Conservation (phyloP, 208 protist species). For the Crithidia thermophila region DNA sequence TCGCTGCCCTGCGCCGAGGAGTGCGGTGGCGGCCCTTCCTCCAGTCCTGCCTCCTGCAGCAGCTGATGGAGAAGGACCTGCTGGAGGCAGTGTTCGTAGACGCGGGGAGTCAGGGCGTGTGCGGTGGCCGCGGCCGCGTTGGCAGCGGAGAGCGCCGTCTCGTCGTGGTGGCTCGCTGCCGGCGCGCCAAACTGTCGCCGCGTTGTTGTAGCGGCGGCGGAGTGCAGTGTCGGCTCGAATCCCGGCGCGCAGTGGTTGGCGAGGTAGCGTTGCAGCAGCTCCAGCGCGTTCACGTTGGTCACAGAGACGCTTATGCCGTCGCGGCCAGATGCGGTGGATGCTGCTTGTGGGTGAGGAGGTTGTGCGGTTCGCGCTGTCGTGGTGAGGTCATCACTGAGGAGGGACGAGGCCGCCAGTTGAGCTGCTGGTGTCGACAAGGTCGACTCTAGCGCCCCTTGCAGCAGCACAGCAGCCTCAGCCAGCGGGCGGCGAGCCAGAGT, state of each 20-base stretch:
- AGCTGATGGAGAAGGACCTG: slow-evolving; percentile 30
- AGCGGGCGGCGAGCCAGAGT: slow-evolving; percentile 17
- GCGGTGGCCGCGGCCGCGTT: slow-evolving; percentile 18
- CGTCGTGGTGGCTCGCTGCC: background rate
- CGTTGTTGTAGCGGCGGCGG: background rate
- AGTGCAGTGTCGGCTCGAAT: too few species aligned
- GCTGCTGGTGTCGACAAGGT: slow-evolving; percentile 20
- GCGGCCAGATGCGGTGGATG: too few species aligned
- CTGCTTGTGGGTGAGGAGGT: too few species aligned
- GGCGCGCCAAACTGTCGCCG: background rate
- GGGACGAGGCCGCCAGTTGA: too few species aligned
- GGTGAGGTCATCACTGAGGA: too few species aligned
- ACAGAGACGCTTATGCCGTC: background rate
- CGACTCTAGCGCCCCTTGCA: slow-evolving; percentile 29
- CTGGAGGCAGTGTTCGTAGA: slow-evolving; percentile 35
- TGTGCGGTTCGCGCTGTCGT: too few species aligned
- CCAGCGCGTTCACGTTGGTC: slow-evolving; percentile 23
- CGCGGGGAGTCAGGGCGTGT: slow-evolving; percentile 20
- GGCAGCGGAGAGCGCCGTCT: slow-evolving; percentile 3
- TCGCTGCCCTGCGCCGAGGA: background rate
- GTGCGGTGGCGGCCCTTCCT: background rate
- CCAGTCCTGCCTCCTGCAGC: slow-evolving; percentile 22
- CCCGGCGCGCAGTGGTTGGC: background rate
- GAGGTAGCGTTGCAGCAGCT: slow-evolving; percentile 33
- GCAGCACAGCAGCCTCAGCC: slow-evolving; percentile 21